Evolutionary conservation across 2,329 filamentous ascomycete species (phyloP), one percentile per base, ranked within the genome.

Genomic region (Diaporthe aspalathi): DNA sequence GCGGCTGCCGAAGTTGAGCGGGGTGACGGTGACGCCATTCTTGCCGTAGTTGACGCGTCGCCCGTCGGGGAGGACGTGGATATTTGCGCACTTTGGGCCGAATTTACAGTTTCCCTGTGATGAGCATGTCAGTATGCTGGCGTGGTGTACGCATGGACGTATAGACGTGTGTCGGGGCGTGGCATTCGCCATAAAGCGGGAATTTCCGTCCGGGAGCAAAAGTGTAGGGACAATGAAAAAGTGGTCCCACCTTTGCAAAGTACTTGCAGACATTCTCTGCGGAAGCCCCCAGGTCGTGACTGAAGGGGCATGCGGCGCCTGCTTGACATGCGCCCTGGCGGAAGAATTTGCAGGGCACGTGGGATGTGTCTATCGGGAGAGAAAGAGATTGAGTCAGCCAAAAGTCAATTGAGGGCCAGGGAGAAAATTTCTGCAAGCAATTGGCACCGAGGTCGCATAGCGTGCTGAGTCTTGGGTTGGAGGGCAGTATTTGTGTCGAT

Each of bases 281-380:
- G 50, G 94, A 90, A 38, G 91, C 89, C 80, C 96, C 93, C 74
- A 96, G 91, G 74, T 97, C 95, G 84, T 99, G 96, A 77, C 94
- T 94, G 83, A 98, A 99, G 50, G 96, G 96, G 84, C 96, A 99
- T 75, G 95, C 94, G 81, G 93, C 93, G 77, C 96, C 96, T 71
- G 96, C 96, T 87, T 98, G 95, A 82, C 96, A 99, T 78, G 94
- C 91, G 81, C 95, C 95, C 85, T 97, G 94, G 68, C 94, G 92
- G 83, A 96, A 99, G 92, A 99, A 99, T 87, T 98, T 98, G 92
- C 96, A 99, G 49, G 96, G 96, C 54, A 99, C 96, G 85, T 98
- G 96, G 73, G 95, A 93, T 22, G 96, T 97, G 82, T 97, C 95
- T 98, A 74, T 3, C 68, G 29, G 45, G n/a, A 57, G 73, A 65